Evolutionary conservation across 2,329 filamentous ascomycete genomes (phyloP).

Genomic region (Neonectria sp.): DNA sequence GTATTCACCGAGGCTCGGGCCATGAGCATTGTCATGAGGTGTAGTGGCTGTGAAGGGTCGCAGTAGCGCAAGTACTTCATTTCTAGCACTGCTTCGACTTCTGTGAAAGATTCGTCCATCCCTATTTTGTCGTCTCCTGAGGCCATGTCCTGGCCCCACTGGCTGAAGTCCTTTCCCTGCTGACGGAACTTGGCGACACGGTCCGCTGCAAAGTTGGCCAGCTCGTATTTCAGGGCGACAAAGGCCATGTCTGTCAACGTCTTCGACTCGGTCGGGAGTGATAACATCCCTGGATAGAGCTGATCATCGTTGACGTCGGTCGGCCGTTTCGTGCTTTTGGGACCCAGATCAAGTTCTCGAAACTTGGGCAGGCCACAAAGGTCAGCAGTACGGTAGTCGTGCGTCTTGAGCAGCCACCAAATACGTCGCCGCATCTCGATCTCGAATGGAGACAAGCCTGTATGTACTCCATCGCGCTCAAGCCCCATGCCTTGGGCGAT

Average conservation of each 20-base stretch:
- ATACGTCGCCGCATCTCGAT: conserved; percentile 28
- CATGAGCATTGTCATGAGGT: conserved; percentile 3
- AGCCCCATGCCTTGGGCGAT: conserved; percentile 25
- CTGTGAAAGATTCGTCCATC: not conserved
- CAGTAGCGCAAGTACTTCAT: conserved; percentile 7
- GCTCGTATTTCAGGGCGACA: not conserved
- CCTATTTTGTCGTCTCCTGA: not conserved
- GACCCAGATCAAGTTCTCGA: not conserved
- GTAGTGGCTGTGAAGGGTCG: not conserved
- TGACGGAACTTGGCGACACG: not conserved
- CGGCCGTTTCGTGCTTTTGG: conserved; percentile 6
- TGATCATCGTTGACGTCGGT: not conserved
- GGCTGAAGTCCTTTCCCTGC: conserved; percentile 1
- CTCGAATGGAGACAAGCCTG: conserved; percentile 18
- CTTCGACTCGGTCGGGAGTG: not conserved
- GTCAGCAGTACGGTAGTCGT: conserved; percentile 19
- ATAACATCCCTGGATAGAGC: not conserved
- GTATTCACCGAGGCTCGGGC: not conserved
- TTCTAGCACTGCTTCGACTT: not conserved
- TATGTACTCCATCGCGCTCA: conserved; percentile 14
- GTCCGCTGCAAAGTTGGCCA: not conserved
- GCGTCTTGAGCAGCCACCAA: conserved; percentile 30
- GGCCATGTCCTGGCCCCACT: not conserved
- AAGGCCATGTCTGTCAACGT: not conserved
- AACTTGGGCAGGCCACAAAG: conserved; percentile 13